phyloP scores from a whole-genome alignment of 2,329 filamentous ascomycete genomes.

The Claviceps sp. region DNA sequence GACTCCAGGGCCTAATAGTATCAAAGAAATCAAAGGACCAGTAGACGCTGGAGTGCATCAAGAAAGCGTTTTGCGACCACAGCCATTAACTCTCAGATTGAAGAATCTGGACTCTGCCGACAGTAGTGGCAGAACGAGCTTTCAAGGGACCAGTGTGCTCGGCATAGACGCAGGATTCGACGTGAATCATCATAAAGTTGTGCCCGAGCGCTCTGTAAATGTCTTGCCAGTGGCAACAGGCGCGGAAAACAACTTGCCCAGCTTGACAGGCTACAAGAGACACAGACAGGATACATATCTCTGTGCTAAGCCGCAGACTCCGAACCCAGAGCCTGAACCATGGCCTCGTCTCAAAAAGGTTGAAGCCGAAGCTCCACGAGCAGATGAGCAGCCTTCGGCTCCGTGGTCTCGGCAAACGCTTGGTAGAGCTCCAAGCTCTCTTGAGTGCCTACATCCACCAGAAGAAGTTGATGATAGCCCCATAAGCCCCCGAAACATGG shows the following conservation, averaged over 20 bases:
- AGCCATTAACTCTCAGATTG: not conserved
- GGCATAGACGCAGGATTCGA: not conserved
- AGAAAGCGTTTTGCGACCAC: not conserved
- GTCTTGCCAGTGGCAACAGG: not conserved
- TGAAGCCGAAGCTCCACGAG: not conserved
- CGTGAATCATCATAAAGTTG: not conserved
- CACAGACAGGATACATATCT: constrained; percentile 8
- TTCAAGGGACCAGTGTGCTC: not conserved
- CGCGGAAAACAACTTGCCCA: constrained; percentile 4
- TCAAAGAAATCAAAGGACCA: not conserved
- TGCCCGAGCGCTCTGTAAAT: not conserved
- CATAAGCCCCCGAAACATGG: not conserved
- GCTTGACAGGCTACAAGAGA: constrained; percentile 5
- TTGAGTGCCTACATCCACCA: not conserved
- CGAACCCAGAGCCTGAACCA: constrained; percentile 2
- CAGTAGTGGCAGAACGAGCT: not conserved
- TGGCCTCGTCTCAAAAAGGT: constrained; percentile 8
- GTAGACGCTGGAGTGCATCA: not conserved
- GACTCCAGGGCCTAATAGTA: not conserved
- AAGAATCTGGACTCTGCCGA: not conserved
- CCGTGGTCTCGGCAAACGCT: constrained; percentile 5
- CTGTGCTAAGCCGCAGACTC: constrained; percentile 2
- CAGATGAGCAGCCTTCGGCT: not conserved
- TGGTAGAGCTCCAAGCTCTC: constrained; percentile 2
- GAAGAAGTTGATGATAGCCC: not conserved